Conservation (phyloP, 2,329 filamentous ascomycete species). For the Microdochium paspali region DNA sequence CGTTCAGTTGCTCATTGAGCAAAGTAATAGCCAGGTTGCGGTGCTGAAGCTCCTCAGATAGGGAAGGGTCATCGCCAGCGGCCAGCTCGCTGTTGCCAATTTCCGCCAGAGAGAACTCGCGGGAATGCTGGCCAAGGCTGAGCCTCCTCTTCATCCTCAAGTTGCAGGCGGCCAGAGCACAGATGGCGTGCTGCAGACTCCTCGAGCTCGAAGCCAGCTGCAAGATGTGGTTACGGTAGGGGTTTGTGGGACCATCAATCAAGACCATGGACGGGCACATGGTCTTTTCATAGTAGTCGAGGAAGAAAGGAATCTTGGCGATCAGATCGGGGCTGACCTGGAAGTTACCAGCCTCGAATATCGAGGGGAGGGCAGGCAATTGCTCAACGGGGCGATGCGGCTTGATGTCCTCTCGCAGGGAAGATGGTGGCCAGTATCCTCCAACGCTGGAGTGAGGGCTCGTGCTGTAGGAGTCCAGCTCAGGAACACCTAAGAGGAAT, state of each 20-base stretch:
- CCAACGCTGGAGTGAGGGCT: slow-evolving; percentile 35
- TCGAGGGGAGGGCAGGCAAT: slow-evolving; percentile 33
- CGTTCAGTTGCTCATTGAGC: slow-evolving; percentile 75
- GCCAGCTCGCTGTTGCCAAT: slow-evolving; percentile 34
- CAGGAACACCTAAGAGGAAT: slow-evolving; percentile 34
- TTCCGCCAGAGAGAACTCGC: slow-evolving; percentile 40
- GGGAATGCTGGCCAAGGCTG: slow-evolving; percentile 46
- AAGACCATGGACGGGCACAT: slow-evolving; percentile 89
- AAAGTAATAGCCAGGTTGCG: slow-evolving; percentile 69
- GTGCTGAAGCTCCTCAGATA: slow-evolving; percentile 78
- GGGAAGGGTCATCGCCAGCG: slow-evolving; percentile 51
- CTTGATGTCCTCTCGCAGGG: slow-evolving; percentile 32
- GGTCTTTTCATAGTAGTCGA: slow-evolving; percentile 89
- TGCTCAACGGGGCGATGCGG: slow-evolving; percentile 30
- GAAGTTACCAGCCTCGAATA: slow-evolving; percentile 33
- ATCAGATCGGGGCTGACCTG: slow-evolving; percentile 55
- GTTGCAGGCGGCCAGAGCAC: slow-evolving; percentile 81
- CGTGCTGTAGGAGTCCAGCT: slow-evolving; percentile 41
- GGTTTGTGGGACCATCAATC: slow-evolving; percentile 78
- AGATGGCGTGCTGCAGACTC: slow-evolving; percentile 86
- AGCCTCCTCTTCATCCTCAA: slow-evolving; percentile 73
- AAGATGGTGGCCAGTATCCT: slow-evolving; percentile 35
- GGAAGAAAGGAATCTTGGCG: slow-evolving; percentile 75
- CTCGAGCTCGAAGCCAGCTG: slow-evolving; percentile 68
- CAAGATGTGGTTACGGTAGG: slow-evolving; percentile 76